Percentiles rank a stretch among this genome's conserved stretches.
These are phyloP conservation scores for Tilletia indica DNA, from an alignment of 1,284 basidiomycete genomes.

Conservation along the genomic window DNA sequence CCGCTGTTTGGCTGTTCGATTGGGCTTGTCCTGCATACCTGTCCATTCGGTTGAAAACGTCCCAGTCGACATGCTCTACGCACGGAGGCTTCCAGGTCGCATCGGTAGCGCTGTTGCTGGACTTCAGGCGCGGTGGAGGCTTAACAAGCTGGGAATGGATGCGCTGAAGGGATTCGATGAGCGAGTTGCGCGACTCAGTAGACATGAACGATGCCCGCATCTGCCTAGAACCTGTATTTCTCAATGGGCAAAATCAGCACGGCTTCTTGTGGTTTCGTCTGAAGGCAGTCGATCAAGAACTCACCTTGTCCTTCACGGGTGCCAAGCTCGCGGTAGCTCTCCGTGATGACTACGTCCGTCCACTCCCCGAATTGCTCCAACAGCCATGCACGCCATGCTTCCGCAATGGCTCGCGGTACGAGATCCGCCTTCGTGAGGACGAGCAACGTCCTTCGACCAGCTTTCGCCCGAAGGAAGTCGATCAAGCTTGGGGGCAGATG, in stretches of 20 bases:
- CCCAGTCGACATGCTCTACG: constrained; percentile 38
- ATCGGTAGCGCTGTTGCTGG: neutral
- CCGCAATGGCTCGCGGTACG: constrained; percentile 31
- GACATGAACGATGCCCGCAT: neutral
- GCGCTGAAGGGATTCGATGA: neutral
- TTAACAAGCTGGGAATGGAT: neutral
- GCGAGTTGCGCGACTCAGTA: neutral
- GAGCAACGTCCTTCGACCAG: constrained; percentile 56
- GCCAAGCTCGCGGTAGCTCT: constrained; percentile 36
- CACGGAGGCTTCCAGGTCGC: constrained; percentile 65
- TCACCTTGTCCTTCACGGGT: constrained; percentile 39
- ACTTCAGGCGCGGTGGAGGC: neutral
- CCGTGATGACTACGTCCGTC: constrained; percentile 35
- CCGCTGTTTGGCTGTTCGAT: neutral
- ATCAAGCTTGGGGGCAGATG: constrained; percentile 63
- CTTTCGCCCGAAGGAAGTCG: constrained; percentile 60
- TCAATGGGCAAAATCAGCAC: neutral
- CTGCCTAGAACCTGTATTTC: neutral
- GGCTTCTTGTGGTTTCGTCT: neutral
- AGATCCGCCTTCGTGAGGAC: constrained; percentile 45
- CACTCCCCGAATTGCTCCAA: constrained; percentile 32
- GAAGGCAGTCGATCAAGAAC: constrained; percentile 17
- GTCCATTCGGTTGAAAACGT: constrained; percentile 27
- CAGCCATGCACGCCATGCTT: constrained; percentile 32
- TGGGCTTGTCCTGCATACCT: neutral